Base-by-base conservation (phyloP, 768 basidiomycete genomes). In the Podaxis pistillaris region DNA sequence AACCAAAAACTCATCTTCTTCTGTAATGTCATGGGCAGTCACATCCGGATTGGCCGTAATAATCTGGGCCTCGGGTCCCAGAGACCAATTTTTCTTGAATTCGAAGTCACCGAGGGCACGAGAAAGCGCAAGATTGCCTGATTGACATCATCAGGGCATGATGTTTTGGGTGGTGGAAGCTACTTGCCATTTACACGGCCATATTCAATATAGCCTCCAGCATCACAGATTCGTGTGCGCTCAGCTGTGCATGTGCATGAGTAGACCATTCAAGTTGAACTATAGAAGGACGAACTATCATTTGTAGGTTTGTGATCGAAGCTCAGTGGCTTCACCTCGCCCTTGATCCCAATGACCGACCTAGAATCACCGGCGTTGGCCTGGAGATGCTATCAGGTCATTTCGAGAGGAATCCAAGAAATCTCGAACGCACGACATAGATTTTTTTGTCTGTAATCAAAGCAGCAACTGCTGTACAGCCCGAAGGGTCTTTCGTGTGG, bases 291-390 rank as follows among this genome's bases (percentile, higher is more conserved):
- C 89, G 67, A 62, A 93, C 93, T 79, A 67, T 89, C 86, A 71
- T 90, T 94, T 30, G 88, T 87, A 3, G 97, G 97, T 73, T 99
- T 99, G 75, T 99, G 97, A 74, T 99, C 97, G 69, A 85, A 90
- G 69, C 94, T 96, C 65, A 99, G 79, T 17, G 93, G 83, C 70
- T 96, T 93, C 15, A 87, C 96, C 68, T 88, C 84, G 1, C 97
- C 97, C 68, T 89, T 90, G 65, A 91, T 76, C 38, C 89, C 86
- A 65, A 99, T 79, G 26, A 99, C 93, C 19, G 91, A 89, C 68
- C 97, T 81, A 12, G 97, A 98, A 76, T 99, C 97, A 46, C 97
- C 97, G 24, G 97, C 93, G 73, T 99, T 99, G 24, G 97, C 97
- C 96, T 98, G 70, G 5, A 60, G 51, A 63, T 56, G 28, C 51